A percentile compares a stretch with the other conserved stretches of the same genome.
phyloP scores from a whole-genome alignment of 108 stramenopile species.

The Hondaea fermentalgiana region DNA sequence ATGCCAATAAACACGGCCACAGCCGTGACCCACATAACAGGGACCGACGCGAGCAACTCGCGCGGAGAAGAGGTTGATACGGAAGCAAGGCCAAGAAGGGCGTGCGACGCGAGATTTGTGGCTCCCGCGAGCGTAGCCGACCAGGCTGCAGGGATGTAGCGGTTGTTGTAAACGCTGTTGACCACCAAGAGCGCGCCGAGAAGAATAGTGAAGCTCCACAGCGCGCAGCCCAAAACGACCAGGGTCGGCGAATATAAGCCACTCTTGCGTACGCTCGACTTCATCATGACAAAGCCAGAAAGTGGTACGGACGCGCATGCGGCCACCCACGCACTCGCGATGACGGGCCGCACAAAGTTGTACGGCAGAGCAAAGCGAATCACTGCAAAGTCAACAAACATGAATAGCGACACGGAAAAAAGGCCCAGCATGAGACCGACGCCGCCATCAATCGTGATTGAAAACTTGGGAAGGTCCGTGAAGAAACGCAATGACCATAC shows the following conservation, averaged over 20 bases:
- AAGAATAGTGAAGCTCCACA: conserved; percentile 4
- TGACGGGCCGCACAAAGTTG: background rate
- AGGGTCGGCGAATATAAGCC: background rate
- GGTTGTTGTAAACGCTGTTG: background rate
- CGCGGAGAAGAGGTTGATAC: background rate
- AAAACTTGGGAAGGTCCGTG: background rate
- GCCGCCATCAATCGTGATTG: background rate
- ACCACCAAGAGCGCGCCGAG: background rate
- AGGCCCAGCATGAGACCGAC: background rate
- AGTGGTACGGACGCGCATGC: background rate
- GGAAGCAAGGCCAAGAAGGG: background rate
- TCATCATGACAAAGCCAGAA: background rate
- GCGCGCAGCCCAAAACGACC: background rate
- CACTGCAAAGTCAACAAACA: background rate
- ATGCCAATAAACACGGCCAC: background rate
- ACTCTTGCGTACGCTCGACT: background rate
- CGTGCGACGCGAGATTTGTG: background rate
- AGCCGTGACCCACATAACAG: background rate
- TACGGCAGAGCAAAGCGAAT: background rate
- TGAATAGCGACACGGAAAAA: background rate
- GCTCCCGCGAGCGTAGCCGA: background rate
- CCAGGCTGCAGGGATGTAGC: background rate
- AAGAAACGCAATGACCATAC: background rate
- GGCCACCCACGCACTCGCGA: conserved; percentile 14
- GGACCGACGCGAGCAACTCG: background rate